A percentile compares a stretch with the other conserved stretches of the same genome.
These are phyloP conservation scores for Ophiocordyceps polyrhachis-furcata DNA, from an alignment of 2,329 filamentous ascomycete species.

Conservation along the genomic window DNA sequence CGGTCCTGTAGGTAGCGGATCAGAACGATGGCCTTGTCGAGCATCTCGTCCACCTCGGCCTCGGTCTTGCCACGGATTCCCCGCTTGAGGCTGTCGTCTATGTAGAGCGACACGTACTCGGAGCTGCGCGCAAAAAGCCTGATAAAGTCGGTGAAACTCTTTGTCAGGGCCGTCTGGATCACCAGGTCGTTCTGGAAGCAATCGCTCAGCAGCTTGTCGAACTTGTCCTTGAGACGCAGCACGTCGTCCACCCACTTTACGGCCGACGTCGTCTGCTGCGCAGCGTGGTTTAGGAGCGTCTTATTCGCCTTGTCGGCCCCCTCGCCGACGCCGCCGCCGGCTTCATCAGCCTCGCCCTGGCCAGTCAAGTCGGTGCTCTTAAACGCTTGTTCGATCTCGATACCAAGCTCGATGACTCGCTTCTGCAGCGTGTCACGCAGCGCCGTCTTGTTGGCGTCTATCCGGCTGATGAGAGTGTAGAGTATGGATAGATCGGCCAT, in stretches of 20 bases:
- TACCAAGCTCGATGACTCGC: conserved; percentile 61
- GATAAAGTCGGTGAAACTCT: conserved; percentile 84
- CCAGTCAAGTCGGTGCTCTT: conserved; percentile 33
- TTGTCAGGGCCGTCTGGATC: conserved; percentile 65
- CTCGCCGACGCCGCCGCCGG: conserved; percentile 16
- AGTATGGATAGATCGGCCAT: conserved; percentile 61
- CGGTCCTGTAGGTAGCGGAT: conserved; percentile 81
- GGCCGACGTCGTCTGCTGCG: conserved; percentile 69
- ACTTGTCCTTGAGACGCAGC: conserved; percentile 69
- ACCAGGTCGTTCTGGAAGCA: conserved; percentile 61
- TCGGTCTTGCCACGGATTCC: conserved; percentile 89
- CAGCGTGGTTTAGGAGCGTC: conserved; percentile 29
- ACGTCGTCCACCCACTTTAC: conserved; percentile 95
- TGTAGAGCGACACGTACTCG: conserved; percentile 89
- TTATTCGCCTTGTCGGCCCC: conserved; percentile 13
- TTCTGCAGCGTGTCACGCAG: conserved; percentile 53
- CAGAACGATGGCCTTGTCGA: conserved; percentile 79
- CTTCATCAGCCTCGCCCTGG: conserved; percentile 26
- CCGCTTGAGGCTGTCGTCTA: conserved; percentile 90
- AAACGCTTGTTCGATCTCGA: conserved; percentile 58
- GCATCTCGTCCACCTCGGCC: conserved; percentile 59
- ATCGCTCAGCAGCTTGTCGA: conserved; percentile 55
- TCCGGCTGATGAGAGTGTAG: conserved; percentile 59
- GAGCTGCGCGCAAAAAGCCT: conserved; percentile 73
- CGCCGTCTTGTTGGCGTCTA: conserved; percentile 55